Conservation (phyloP, 2,329 filamentous ascomycete species). For the Xylaria multiplex region DNA sequence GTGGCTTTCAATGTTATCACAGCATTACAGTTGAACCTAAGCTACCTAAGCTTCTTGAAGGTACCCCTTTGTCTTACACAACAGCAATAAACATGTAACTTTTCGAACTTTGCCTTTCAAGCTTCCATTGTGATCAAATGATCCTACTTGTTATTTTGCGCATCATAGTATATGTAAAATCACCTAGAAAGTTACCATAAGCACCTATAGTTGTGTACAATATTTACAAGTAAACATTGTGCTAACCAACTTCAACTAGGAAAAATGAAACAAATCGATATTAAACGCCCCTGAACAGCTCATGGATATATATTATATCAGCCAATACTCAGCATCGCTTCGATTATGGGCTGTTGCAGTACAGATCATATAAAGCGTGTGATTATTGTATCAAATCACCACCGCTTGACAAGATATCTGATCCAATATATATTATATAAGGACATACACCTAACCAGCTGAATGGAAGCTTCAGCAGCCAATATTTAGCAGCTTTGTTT, state of each 20-base stretch:
- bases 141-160: neutral
- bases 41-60: neutral
- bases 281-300: neutral
- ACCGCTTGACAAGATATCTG: neutral
- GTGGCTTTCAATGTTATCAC: neutral
- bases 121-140: neutral
- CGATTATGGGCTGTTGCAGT: neutral
- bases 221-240: slow-evolving; percentile 1
- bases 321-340: neutral
- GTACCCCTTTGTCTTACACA: neutral
- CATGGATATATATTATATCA: neutral
- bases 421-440: neutral
- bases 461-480: neutral
- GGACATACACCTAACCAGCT: neutral
- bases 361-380: neutral
- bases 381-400: neutral
- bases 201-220: neutral
- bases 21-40: neutral
- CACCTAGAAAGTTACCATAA: neutral
- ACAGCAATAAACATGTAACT: neutral
- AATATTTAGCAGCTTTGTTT: neutral
- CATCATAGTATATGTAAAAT: neutral
- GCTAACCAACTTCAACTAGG: slow-evolving; percentile 10
- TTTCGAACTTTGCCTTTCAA: neutral
- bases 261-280: neutral